Evolutionary conservation across 2,329 filamentous ascomycete species (phyloP), one percentile per base, ranked within the genome.

Genomic region (Phaeophleospora eucalypticola): DNA sequence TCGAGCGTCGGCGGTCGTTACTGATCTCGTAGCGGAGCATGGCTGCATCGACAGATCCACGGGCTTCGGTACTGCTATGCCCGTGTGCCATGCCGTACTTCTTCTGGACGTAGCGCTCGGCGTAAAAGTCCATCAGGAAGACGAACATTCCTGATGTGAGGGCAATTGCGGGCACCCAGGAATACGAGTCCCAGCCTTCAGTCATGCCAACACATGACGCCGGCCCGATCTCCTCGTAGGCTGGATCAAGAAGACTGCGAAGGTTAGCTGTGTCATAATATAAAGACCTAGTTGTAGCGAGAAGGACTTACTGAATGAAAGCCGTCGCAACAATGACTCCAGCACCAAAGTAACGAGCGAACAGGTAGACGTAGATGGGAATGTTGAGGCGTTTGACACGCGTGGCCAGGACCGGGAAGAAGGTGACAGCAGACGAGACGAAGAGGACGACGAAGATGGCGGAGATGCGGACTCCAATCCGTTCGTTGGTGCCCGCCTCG

Each of bases 401-500:
- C n/a, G 60, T 70, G 1, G 71, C 73, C 6, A 72, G 20, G n/a
- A 75, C 71, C 0, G 73, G 73, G 58, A 76, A 75, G 57, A 73
- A 65, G 3, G 71, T 74, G 3, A 63, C 62, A 3, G 58, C 54
- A 0, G 68, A 65, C 2, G 72, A 74, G 15, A 69, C 56, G 48
- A 73, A 37, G n/a, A 71, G 46, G 36, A 71, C 71, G 32, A 75
- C 71, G 51, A 74, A 74, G 43, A 74, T 57, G 17, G 72, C 60
- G 18, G 59, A 74, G 57, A 71, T 64, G 2, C 71, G 68, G 1
- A 65, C 67, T 7, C 71, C 72, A 1, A 74, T 51, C 3, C 63
- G 67, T 17, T 79, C 78, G 53, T 80, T 68, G 56, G 81, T 81
- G 16, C 80, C 73, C 54, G 80, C 81, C 12, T 42, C 37, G 9